Conservation (phyloP, 192 early-diverging fungal genomes). For the Gigaspora rosea region DNA sequence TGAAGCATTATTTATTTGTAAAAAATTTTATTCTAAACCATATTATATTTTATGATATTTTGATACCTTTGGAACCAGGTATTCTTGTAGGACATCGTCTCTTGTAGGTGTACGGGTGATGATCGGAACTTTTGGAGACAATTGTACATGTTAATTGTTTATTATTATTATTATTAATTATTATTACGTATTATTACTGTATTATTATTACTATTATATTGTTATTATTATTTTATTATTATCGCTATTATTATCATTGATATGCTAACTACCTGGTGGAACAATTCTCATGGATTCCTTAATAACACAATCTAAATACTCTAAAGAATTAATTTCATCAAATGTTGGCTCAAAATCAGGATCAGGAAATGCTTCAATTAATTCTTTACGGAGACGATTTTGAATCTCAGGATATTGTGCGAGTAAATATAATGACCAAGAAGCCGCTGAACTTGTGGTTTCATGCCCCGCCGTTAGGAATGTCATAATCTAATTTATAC, state of each 20-base stretch:
- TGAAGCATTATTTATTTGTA: background rate
- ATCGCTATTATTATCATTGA: background rate
- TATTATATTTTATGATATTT: conserved; percentile 4
- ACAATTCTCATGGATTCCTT: conserved; percentile 55
- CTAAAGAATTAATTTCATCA: conserved; percentile 51
- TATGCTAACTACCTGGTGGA: conserved; percentile 39
- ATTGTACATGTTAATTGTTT: background rate
- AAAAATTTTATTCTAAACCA: background rate
- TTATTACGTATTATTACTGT: background rate
- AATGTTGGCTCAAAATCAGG: conserved; percentile 43
- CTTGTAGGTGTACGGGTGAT: conserved; percentile 43
- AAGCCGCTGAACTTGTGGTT: conserved; percentile 50
- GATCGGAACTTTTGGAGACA: conserved; percentile 40
- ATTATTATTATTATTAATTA: too few relatives aligned
- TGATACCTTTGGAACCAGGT: conserved; percentile 51
- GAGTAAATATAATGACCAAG: conserved; percentile 58
- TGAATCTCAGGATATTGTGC: conserved; percentile 49
- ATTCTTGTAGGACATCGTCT: conserved; percentile 44
- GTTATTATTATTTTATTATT: background rate
- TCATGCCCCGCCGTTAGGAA: conserved; percentile 52
- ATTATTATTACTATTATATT: background rate
- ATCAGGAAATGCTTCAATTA: conserved; percentile 41
- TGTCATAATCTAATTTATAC: background rate
- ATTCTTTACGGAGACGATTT: conserved; percentile 47
- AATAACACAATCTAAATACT: conserved; percentile 52